Conservation (phyloP, 176 grass and related monocot species). For the Triticum turgidum region DNA sequence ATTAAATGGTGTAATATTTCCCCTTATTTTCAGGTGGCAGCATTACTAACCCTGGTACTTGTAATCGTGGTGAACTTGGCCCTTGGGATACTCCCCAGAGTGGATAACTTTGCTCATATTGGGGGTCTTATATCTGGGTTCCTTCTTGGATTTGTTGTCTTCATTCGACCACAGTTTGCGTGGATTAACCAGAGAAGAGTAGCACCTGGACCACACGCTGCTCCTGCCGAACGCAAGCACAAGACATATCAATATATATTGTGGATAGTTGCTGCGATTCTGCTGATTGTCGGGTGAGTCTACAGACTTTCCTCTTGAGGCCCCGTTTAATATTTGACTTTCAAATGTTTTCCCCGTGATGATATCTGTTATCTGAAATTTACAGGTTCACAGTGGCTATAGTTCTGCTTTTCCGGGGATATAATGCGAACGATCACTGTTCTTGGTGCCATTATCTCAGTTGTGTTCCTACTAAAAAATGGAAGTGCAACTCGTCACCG, state of each 20-base stretch:
- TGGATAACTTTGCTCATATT: constrained; percentile 97
- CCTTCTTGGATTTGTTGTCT: constrained; percentile 80
- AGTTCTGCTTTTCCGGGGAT: constrained; percentile 65
- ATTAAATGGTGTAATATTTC: constrained; percentile 4
- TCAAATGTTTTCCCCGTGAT: background rate
- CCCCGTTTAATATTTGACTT: background rate
- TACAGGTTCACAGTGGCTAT: constrained; percentile 59
- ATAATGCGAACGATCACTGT: constrained; percentile 77
- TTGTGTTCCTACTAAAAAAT: constrained; percentile 62
- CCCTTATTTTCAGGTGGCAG: constrained; percentile 51
- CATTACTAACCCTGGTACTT: constrained; percentile 51
- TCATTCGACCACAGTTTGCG: constrained; percentile 73
- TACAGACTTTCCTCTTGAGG: background rate
- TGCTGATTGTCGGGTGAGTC: constrained; percentile 57
- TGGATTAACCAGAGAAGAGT: constrained; percentile 49
- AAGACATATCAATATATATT: constrained; percentile 75
- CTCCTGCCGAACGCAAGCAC: constrained; percentile 50
- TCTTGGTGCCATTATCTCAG: constrained; percentile 85
- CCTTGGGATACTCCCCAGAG: constrained; percentile 69
- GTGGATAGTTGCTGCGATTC: constrained; percentile 50
- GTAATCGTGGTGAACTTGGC: constrained; percentile 73
- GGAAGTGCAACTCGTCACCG: constrained; percentile 56
- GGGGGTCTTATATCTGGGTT: constrained; percentile 89
- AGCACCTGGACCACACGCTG: constrained; percentile 21
- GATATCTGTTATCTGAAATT: constrained; percentile 22